These are phyloP conservation scores for Acacia crassicarpa DNA, from an alignment of 306 rosid genomes.

Conservation along the genomic window DNA sequence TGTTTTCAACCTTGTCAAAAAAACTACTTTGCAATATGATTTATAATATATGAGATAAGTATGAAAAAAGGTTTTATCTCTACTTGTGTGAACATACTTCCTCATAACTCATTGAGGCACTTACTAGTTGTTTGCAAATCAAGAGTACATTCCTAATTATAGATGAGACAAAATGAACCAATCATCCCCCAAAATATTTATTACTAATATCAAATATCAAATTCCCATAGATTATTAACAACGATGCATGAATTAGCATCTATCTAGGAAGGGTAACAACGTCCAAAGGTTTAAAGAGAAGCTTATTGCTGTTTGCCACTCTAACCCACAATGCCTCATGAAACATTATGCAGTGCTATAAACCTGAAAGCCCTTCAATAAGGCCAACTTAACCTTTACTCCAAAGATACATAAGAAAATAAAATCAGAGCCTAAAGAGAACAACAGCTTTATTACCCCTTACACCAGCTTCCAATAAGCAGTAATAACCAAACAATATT, in stretches of 20 bases:
- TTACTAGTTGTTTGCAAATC: background rate
- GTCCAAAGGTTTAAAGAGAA: background rate
- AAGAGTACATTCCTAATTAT: background rate
- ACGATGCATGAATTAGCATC: background rate
- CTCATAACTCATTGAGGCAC: too few species aligned
- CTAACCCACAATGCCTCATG: background rate
- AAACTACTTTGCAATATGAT: too few species aligned
- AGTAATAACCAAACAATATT: background rate
- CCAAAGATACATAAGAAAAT: background rate
- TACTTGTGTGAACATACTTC: too few species aligned
- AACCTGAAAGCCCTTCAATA: background rate
- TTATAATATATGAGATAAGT: too few species aligned
- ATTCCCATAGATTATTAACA: background rate
- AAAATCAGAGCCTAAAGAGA: background rate
- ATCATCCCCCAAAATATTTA: background rate
- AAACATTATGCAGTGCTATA: background rate
- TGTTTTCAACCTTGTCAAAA: background rate
- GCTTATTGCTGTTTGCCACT: background rate
- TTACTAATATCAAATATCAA: background rate
- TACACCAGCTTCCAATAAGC: background rate
- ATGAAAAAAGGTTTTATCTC: too few species aligned
- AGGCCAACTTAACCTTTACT: background rate
- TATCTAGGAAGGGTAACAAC: background rate
- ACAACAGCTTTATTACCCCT: background rate
- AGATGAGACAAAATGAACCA: background rate